Conservation (phyloP, 345 rosid genomes). For the Dipteronia dyeriana region DNA sequence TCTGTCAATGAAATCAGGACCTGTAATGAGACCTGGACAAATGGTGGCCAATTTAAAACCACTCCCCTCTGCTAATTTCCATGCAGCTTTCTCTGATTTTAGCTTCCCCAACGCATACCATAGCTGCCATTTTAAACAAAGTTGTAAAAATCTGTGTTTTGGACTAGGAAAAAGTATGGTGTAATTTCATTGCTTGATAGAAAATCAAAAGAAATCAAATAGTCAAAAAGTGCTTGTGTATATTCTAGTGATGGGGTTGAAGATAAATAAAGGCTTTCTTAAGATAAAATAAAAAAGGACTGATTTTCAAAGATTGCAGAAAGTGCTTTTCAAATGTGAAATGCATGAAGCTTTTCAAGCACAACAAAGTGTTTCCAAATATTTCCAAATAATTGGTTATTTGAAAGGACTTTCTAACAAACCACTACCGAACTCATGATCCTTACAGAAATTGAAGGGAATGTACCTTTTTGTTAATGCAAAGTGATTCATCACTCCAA, state of each 20-base stretch:
- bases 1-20: slow-evolving; percentile 51
- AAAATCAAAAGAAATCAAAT: background rate
- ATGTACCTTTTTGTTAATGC: slow-evolving; percentile 65
- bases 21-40: slow-evolving; percentile 69
- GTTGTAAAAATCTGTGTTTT: background rate
- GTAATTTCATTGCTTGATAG: background rate
- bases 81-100: slow-evolving; percentile 72
- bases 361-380: background rate
- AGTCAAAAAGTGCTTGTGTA: background rate
- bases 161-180: background rate
- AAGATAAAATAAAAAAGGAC: too few species aligned
- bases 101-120: slow-evolving; percentile 93
- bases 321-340: background rate
- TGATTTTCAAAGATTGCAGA: background rate
- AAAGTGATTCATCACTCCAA: slow-evolving; percentile 84
- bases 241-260: background rate
- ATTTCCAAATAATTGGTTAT: background rate
- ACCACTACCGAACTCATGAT: too few species aligned
- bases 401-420: too few species aligned
- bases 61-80: slow-evolving; percentile 55
- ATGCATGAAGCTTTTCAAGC: background rate
- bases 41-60: slow-evolving; percentile 60
- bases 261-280: too few species aligned
- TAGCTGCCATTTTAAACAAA: slow-evolving; percentile 39
- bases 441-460: background rate